These are phyloP conservation scores for Trichophyton mentagrophytes DNA, from an alignment of 2,329 filamentous ascomycete genomes.

Conservation along the genomic window DNA sequence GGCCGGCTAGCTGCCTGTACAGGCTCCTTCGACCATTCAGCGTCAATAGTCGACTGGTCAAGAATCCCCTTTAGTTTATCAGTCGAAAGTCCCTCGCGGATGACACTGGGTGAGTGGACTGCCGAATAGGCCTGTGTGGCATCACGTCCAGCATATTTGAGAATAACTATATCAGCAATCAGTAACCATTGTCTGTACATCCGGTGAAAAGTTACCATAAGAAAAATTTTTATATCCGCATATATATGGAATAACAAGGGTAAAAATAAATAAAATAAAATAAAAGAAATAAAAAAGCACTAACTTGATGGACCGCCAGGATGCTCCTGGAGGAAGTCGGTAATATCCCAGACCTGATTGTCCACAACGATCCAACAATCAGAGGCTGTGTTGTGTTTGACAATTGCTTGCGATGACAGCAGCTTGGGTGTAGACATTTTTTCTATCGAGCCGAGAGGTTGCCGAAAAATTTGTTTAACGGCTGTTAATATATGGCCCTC, in stretches of 20 bases:
- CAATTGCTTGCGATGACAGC: slow-evolving; percentile 7
- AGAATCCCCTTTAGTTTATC: slow-evolving; percentile 40
- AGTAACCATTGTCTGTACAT: background rate
- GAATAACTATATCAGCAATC: slow-evolving; percentile 25
- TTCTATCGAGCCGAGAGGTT: background rate
- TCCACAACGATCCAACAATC: slow-evolving; percentile 58
- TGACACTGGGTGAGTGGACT: slow-evolving; percentile 36
- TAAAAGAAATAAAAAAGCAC: background rate
- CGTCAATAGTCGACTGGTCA: slow-evolving; percentile 36
- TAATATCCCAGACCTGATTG: slow-evolving; percentile 54
- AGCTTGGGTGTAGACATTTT: background rate
- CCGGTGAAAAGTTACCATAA: background rate
- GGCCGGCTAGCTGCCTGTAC: slow-evolving; percentile 21
- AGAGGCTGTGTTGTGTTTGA: slow-evolving; percentile 33
- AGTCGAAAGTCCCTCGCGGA: slow-evolving; percentile 30
- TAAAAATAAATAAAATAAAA: too few relatives aligned
- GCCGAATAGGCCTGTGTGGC: slow-evolving; percentile 35
- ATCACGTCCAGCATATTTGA: slow-evolving; percentile 35
- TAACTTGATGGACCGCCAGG: slow-evolving; percentile 43
- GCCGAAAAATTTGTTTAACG: background rate
- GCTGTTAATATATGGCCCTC: background rate
- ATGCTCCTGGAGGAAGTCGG: slow-evolving; percentile 51
- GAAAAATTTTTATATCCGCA: background rate
- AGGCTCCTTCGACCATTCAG: slow-evolving; percentile 36
- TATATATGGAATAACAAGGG: slow-evolving; percentile 1